Base-by-base conservation (phyloP, 352 stramenopile genomes). In the Phytopythium sindhum region DNA sequence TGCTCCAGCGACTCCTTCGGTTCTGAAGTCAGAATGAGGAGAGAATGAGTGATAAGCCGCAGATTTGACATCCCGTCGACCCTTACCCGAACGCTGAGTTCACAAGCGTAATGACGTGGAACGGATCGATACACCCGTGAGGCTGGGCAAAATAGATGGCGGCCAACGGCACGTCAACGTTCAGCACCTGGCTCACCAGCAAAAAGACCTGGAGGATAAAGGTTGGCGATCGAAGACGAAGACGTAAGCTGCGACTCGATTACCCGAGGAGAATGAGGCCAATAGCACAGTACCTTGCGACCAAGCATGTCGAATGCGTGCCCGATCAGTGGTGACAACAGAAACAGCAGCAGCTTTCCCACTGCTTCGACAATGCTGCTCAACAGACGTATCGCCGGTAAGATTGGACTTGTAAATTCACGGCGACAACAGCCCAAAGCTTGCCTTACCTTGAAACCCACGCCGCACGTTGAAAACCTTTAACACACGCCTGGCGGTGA, bases 401-500 rank as follows among this genome's bases (percentile, higher is more conserved):
- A 35, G 3, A 35, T 35, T 8, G 8, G 3, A 35, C 8, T 8
- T 8, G 31, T 35, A 8, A 35, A 8, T 9, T 33, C 60, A 11
- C 33, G 4, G 47, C 12, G 31, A 33, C 56, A 57, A 21, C 28
- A 17, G 53, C 12, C 23, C n/a, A n/a, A n/a, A n/a, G n/a, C n/a
- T n/a, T n/a, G n/a, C n/a, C n/a, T n/a, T 65, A 88, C 82, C 82
- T 90, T 5, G 81, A 88, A 64, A 85, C 74, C 83, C 80, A 90
- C 42, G 78, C 75, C 24, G 85, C 85, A 47, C 90, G 65, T 51
- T 78, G 76, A 26, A 79, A 91, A 44, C 85, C 85, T 37, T 77
- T 64, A 35, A 35, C 31, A 8, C 31, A 35, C 4, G 8, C 31
- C 31, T 35, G 31, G 31, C 31, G 31, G 8, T 3, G 31, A 35